phyloP scores from a whole-genome alignment of 2,329 filamentous ascomycete species.

The Fonsecaea monophora region DNA sequence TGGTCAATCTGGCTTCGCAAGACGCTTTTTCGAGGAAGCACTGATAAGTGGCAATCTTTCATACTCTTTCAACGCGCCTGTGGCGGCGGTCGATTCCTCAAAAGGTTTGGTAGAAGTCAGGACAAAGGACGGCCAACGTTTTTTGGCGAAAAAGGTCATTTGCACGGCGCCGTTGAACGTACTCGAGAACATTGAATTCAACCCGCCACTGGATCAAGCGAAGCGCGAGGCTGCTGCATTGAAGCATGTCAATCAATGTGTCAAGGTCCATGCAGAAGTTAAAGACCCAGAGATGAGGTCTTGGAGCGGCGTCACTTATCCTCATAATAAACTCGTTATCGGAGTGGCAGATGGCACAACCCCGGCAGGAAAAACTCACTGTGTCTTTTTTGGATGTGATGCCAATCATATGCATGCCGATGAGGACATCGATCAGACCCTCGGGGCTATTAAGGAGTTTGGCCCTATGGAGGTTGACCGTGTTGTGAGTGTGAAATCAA shows the following conservation, averaged over 20 bases:
- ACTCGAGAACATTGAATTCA: conserved; percentile 50
- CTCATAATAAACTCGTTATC: conserved; percentile 53
- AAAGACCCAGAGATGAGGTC: conserved; percentile 51
- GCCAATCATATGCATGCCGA: conserved; percentile 55
- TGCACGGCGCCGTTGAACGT: conserved; percentile 56
- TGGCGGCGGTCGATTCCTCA: conserved; percentile 45
- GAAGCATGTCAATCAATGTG: conserved; percentile 55
- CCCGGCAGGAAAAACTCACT: conserved; percentile 55
- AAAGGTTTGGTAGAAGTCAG: conserved; percentile 45
- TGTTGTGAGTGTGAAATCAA: conserved; percentile 32
- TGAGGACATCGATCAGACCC: conserved; percentile 48
- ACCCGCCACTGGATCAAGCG: conserved; percentile 47
- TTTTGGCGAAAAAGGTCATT: conserved; percentile 46
- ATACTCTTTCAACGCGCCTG: conserved; percentile 53
- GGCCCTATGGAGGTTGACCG: conserved; percentile 43
- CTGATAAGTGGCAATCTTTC: conserved; percentile 48
- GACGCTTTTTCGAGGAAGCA: conserved; percentile 55
- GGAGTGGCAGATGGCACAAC: conserved; percentile 56
- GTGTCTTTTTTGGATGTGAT: conserved; percentile 55
- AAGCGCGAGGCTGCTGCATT: conserved; percentile 49
- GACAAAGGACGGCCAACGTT: conserved; percentile 44
- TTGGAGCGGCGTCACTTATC: conserved; percentile 54
- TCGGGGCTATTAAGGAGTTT: conserved; percentile 46
- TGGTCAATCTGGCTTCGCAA: conserved; percentile 56
- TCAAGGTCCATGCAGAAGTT: conserved; percentile 58